phyloP scores from a whole-genome alignment of 345 rosid genomes.

The Garcia nutans region DNA sequence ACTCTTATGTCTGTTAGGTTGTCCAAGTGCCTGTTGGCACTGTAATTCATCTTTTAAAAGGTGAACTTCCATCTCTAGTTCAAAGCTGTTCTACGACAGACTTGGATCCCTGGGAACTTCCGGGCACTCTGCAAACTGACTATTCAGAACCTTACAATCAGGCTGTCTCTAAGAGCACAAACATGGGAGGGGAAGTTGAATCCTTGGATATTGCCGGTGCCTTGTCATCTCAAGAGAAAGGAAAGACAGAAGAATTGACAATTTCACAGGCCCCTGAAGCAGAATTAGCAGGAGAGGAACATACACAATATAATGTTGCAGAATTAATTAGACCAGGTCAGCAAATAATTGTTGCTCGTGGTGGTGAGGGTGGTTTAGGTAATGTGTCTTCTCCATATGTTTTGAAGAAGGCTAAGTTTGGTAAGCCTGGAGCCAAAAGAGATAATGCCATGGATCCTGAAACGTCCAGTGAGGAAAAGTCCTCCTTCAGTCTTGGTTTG shows the following conservation, averaged over 20 bases:
- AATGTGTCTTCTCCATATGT: constrained; percentile 45
- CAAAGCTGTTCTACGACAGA: constrained; percentile 38
- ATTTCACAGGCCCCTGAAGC: constrained; percentile 19
- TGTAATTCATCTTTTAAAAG: constrained; percentile 76
- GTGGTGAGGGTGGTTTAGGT: constrained; percentile 91
- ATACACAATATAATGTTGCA: constrained; percentile 58
- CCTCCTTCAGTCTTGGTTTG: constrained; percentile 46
- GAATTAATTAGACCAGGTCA: constrained; percentile 73
- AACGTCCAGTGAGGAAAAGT: constrained; percentile 24
- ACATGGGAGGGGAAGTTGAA: constrained; percentile 26
- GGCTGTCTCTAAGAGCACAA: constrained; percentile 15
- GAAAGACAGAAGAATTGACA: constrained; percentile 14
- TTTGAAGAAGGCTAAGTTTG: constrained; percentile 38
- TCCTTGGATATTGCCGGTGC: constrained; percentile 1
- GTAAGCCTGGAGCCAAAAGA: constrained; percentile 16
- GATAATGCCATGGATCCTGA: constrained; percentile 27
- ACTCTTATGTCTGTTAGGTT: constrained; percentile 40
- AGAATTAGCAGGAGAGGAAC: constrained; percentile 33
- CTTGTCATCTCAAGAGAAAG: constrained; percentile 16
- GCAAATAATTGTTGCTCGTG: constrained; percentile 61
- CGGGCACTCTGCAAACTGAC: constrained; percentile 55
- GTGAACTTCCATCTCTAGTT: constrained; percentile 57
- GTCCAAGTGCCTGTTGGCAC: constrained; percentile 86
- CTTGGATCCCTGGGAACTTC: constrained; percentile 94
- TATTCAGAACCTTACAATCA: constrained; percentile 30